Percentiles rank a stretch among this genome's conserved stretches.
Conservation (phyloP, 768 basidiomycete genomes). For the Tylopilus plumbeoviolaceoides region DNA sequence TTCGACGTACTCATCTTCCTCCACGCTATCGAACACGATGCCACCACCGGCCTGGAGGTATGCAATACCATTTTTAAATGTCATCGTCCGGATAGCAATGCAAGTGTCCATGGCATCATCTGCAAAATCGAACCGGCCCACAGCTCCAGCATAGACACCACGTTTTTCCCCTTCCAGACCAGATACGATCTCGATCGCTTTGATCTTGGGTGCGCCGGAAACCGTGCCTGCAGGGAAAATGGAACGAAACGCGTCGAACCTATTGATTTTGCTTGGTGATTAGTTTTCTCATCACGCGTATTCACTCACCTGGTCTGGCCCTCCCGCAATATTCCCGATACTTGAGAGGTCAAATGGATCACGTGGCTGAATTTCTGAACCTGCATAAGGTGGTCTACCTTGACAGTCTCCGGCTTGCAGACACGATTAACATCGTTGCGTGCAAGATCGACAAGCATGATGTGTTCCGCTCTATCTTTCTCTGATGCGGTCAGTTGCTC, state of each 20-base stretch:
- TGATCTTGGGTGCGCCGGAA: conserved; percentile 98
- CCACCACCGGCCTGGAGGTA: conserved; percentile 97
- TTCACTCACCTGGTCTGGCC: conserved; percentile 70
- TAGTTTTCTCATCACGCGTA: not conserved
- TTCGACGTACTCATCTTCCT: conserved; percentile 96
- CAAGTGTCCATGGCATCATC: conserved; percentile 96
- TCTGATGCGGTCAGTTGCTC: conserved; percentile 74
- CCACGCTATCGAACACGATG: conserved; percentile 94
- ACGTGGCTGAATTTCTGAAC: conserved; percentile 97
- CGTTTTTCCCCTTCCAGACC: conserved; percentile 84
- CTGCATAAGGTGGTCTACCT: conserved; percentile 92
- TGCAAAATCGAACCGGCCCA: conserved; percentile 97
- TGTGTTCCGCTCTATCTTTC: conserved; percentile 96
- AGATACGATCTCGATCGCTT: conserved; percentile 91
- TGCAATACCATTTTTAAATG: conserved; percentile 86
- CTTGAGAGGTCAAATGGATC: conserved; percentile 94
- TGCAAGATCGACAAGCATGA: conserved; percentile 98
- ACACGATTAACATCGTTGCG: conserved; percentile 98
- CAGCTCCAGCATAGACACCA: conserved; percentile 95
- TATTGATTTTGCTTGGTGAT: conserved; percentile 27
- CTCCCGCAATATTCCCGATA: conserved; percentile 79
- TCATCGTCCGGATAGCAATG: conserved; percentile 98
- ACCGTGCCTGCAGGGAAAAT: conserved; percentile 99
- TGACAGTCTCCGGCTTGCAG: conserved; percentile 91
- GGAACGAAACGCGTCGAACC: conserved; percentile 97